Percentiles rank a stretch among this genome's conserved stretches.
phyloP scores from a whole-genome alignment of 75 land plant genomes.

The Selaginella moellendorffii region DNA sequence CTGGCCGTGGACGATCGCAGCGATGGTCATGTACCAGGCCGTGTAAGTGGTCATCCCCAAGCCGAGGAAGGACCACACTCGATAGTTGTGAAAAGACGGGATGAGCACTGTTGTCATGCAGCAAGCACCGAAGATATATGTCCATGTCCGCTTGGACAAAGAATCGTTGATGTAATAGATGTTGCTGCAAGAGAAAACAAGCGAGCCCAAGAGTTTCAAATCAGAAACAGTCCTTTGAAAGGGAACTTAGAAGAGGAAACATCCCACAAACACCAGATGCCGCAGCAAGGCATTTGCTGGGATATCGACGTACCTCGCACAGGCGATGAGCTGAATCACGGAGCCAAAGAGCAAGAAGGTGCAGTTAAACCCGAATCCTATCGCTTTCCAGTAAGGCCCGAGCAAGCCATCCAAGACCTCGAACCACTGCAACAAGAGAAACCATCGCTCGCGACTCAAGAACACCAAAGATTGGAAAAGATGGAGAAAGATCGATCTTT shows the following conservation, averaged over 20 bases:
- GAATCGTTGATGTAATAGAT: slow-evolving; percentile 2
- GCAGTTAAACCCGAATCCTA: slow-evolving; percentile 2
- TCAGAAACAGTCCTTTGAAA: neutral
- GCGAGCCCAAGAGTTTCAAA: neutral
- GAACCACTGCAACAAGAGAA: slow-evolving; percentile 4
- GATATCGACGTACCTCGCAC: neutral
- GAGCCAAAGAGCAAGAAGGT: slow-evolving; percentile 7
- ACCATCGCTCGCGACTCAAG: neutral
- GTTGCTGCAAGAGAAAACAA: slow-evolving; percentile 5
- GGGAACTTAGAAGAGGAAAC: neutral
- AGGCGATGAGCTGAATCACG: slow-evolving; percentile 7
- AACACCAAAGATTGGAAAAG: neutral
- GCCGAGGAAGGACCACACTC: slow-evolving; percentile 5
- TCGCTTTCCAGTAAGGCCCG: slow-evolving; percentile 6
- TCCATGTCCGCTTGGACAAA: neutral
- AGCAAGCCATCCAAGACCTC: slow-evolving; percentile 6
- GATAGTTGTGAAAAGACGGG: slow-evolving; percentile 2
- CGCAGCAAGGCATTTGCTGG: neutral
- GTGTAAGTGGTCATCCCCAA: slow-evolving; percentile 7
- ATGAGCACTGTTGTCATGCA: slow-evolving; percentile 8
- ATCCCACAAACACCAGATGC: too few species aligned
- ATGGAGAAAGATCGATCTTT: neutral
- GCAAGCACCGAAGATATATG: slow-evolving; percentile 1
- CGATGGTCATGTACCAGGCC: slow-evolving; percentile 5
- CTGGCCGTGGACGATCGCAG: slow-evolving; percentile 1